Base-by-base conservation (phyloP, 2,329 filamentous ascomycete species). In the Sphaerulina populicola region DNA sequence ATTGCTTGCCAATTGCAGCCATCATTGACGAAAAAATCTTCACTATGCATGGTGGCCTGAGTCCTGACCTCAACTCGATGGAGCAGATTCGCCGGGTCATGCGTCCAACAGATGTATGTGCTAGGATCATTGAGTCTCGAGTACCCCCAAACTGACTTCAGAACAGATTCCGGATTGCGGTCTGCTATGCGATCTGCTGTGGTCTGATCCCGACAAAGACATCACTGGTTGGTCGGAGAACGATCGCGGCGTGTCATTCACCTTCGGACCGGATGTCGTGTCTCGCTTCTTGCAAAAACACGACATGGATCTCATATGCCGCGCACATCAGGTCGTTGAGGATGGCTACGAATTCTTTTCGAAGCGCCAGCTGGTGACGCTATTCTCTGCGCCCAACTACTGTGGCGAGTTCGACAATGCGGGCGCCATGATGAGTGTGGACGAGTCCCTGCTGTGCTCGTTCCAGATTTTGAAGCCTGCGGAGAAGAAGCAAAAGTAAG, bases 401-500 rank as follows among this genome's bases (percentile, higher is more conserved):
- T 98, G 91, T 66, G 91, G 91, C 71, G 93, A 98, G 75, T 98
- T 98, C 68, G 93, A 98, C 78, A 98, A 98, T 68, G 91, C 91
- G 47, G 93, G 93, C 69, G 93, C 93, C 59, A 97, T 98, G 91
- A 97, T 98, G 93, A 96, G 90, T 68, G 93, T 98, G 36, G 93
- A 97, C 69, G 93, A 97, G 78, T 96, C 90, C 71, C 75, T 98
- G 72, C 79, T 98, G 66, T 98, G 93, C 79, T 96, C 90, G 57
- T 98, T 98, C 85, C 93, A 97, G 86, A 97, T 98, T 70, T 80
- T 98, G 77, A 98, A 97, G 79, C 93, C 93, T 68, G 93, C 93
- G 73, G 93, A 98, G 82, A 98, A 98, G 85, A 98, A 98, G 85
- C 91, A 96, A 88, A 97, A 97, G 90, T 97, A 94, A 79, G 90